Conservation (phyloP, 2,329 filamentous ascomycete genomes). For the Beauveria rudraprayagi region DNA sequence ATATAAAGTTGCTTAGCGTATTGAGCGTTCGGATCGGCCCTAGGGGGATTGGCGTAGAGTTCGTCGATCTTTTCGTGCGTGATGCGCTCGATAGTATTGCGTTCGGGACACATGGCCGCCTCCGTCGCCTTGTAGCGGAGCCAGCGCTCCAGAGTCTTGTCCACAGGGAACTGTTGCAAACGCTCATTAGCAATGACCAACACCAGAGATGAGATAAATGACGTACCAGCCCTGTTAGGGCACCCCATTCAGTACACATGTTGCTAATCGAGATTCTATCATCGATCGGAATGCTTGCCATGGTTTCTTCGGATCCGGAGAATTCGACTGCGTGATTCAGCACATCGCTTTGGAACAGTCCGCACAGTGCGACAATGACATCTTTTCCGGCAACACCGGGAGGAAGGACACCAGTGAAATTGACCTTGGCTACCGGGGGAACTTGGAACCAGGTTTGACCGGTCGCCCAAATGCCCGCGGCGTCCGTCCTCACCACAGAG, state of each 20-base stretch:
- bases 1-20: slow-evolving; percentile 76
- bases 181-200: background rate
- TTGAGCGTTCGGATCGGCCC: slow-evolving; percentile 62
- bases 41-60: slow-evolving; percentile 55
- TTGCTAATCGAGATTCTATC: slow-evolving; percentile 64
- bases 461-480: slow-evolving; percentile 78
- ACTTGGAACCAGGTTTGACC: slow-evolving; percentile 73
- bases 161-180: slow-evolving; percentile 57
- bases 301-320: slow-evolving; percentile 68
- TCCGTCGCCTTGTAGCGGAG: slow-evolving; percentile 64
- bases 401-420: slow-evolving; percentile 66
- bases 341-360: slow-evolving; percentile 80
- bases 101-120: slow-evolving; percentile 49
- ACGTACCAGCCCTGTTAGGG: slow-evolving; percentile 20
- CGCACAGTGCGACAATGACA: slow-evolving; percentile 82
- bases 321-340: slow-evolving; percentile 91
- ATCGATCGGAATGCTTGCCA: slow-evolving; percentile 62
- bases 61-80: slow-evolving; percentile 63
- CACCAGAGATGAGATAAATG: no score
- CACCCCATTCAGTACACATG: slow-evolving; percentile 75
- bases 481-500: slow-evolving; percentile 79
- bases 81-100: slow-evolving; percentile 48
- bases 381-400: slow-evolving; percentile 85
- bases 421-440: slow-evolving; percentile 75
- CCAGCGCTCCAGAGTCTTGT: slow-evolving; percentile 61